Conservation (phyloP, 768 basidiomycete genomes). For the Exidia glandulosa region DNA sequence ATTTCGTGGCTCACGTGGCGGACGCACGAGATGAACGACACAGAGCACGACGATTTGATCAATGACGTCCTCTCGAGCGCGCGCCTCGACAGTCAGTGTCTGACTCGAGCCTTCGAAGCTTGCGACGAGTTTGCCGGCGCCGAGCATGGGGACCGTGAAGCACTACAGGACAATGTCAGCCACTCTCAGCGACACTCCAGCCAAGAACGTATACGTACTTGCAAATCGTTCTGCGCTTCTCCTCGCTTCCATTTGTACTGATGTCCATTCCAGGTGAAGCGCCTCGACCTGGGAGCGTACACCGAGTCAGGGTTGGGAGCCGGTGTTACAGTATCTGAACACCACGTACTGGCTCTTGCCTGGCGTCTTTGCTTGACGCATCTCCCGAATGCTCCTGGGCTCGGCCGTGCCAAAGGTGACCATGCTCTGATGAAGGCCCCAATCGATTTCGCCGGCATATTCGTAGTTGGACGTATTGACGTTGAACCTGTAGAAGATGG, state of each 20-base stretch:
- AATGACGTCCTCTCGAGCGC: background rate
- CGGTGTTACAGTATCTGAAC: background rate
- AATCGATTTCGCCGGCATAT: conserved; percentile 42
- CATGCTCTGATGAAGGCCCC: conserved; percentile 33
- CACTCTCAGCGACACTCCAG: background rate
- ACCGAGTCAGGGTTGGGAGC: background rate
- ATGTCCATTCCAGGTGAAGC: conserved; percentile 37
- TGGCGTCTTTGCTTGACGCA: conserved; percentile 38
- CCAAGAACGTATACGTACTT: conserved; percentile 24
- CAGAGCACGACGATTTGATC: background rate
- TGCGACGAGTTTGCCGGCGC: background rate
- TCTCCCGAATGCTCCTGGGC: conserved; percentile 31
- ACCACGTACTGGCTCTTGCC: conserved; percentile 37
- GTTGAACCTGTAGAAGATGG: conserved; percentile 40
- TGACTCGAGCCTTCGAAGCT: background rate
- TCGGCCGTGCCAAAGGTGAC: conserved; percentile 40
- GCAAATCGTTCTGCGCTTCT: conserved; percentile 32
- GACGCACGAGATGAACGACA: background rate
- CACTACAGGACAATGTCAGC: background rate
- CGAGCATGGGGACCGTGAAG: background rate
- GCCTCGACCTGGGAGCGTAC: conserved; percentile 36
- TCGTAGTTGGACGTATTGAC: conserved; percentile 33
- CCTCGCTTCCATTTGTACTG: conserved; percentile 50
- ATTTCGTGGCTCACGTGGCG: background rate
- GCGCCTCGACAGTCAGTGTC: background rate